phyloP scores from a whole-genome alignment of 768 basidiomycete species.

The Suillus spraguei region DNA sequence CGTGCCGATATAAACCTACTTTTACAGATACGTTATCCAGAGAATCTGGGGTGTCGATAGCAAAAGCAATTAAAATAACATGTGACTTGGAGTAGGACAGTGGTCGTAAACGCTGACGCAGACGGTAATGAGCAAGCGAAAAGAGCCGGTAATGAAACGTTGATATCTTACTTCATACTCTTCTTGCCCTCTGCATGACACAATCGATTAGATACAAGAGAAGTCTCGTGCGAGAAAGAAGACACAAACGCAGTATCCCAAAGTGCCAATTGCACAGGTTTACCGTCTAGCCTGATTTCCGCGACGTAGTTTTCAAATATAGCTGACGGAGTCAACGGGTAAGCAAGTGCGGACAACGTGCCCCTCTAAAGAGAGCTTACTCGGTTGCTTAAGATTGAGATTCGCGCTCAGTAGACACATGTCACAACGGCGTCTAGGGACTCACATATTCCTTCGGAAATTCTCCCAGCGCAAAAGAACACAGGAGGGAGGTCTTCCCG shows the following conservation, averaged over 20 bases:
- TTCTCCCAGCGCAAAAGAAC: conserved; percentile 91
- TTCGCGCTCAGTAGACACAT: conserved; percentile 11
- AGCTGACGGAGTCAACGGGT: conserved; percentile 50
- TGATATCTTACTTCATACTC: conserved; percentile 82
- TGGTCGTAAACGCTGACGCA: conserved; percentile 80
- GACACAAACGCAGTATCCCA: conserved; percentile 97
- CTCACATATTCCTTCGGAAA: conserved; percentile 96
- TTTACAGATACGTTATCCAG: conserved; percentile 95
- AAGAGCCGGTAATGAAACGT: not conserved
- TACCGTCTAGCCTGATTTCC: conserved; percentile 96
- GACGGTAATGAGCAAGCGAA: conserved; percentile 11
- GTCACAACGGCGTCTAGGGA: conserved; percentile 24
- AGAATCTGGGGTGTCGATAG: conserved; percentile 95
- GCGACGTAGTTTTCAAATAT: conserved; percentile 99
- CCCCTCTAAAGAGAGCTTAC: conserved; percentile 30
- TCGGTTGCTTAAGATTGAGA: conserved; percentile 44
- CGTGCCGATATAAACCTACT: conserved; percentile 44
- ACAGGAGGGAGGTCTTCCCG: conserved; percentile 91
- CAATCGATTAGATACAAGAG: conserved; percentile 10
- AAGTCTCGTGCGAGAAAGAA: conserved; percentile 8
- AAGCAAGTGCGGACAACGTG: conserved; percentile 7
- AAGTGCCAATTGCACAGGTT: conserved; percentile 93
- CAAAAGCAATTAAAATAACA: conserved; percentile 97
- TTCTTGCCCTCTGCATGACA: conserved; percentile 82
- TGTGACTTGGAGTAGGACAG: conserved; percentile 99